Base-by-base conservation (phyloP, 257 asterid species). In the Catharanthus roseus region DNA sequence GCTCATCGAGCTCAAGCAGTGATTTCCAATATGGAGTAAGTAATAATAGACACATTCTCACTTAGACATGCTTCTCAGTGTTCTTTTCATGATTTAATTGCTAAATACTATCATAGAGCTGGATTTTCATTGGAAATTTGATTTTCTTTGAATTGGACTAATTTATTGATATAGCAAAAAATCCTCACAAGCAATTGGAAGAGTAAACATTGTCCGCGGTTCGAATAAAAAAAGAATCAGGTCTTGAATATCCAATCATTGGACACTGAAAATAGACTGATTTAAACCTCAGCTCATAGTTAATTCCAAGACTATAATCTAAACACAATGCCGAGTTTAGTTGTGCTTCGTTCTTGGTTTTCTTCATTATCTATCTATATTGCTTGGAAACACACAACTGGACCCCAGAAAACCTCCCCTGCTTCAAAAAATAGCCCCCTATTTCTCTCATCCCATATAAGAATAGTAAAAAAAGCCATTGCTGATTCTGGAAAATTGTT, bases 1-100 rank as follows among this genome's bases (percentile, higher is more conserved):
- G 93, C 95, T 64, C 98, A 88, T 80, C 88, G 99, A 82, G 98
- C 99, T 74, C 86, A 88, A 78, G 96, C 99, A 67, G 90, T 95
- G 49, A 90, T 95, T 77, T 95, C 99, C 29, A 95, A 95, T 74
- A 89, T 95, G 99, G 99, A 95, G 99, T 95, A 84, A 88, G 99
- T 80, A 69, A 64, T 76, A 76, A 72, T 34, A 38, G 64, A 61
- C 19, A 24, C 54, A 51, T 55, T 55, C 72, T 73, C 60, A 31
- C 41, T 66, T 66, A 54, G 23, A 39, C 67, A 28, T 29, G 58
- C 57, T 73, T 47, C 29, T 55, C 36, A 13, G 2, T 1, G 13
- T 50, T 44, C 39, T 21, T 8, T 67, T 57, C 16, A 31, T 49
- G 65, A 45, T 39, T 36, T 51, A 51, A 63, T 61, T 49, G 39